Evolutionary conservation across 495 filamentous ascomycete genomes (phyloP).

Genomic region (Ascobolus immersus): DNA sequence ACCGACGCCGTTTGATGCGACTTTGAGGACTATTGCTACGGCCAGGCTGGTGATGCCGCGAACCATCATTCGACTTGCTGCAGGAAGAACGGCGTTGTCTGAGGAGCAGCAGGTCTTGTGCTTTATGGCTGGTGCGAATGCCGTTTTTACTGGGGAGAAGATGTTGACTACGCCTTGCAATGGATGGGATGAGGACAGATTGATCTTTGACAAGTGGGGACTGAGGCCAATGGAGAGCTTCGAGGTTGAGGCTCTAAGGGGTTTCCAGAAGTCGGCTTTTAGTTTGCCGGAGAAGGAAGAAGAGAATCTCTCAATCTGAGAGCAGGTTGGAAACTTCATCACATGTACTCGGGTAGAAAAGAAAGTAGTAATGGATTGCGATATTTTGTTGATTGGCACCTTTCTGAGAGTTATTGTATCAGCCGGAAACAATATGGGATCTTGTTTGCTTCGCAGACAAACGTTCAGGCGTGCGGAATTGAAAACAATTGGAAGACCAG

Average conservation of each 20-base stretch:
- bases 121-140: conserved; percentile 68
- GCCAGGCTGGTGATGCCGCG: conserved; percentile 52
- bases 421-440: too few species aligned
- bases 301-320: too few species aligned
- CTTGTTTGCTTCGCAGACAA: too few species aligned
- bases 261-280: too few species aligned
- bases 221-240: conserved; percentile 40
- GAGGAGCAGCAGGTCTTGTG: conserved; percentile 68
- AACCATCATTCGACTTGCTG: conserved; percentile 60
- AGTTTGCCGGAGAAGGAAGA: too few species aligned
- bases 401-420: too few species aligned
- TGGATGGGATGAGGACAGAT: conserved; percentile 64
- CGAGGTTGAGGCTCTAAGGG: conserved; percentile 14
- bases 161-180: conserved; percentile 76
- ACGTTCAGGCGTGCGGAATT: too few species aligned
- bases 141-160: conserved; percentile 74
- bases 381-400: too few species aligned
- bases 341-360: too few species aligned
- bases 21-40: conserved; percentile 53
- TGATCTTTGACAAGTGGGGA: conserved; percentile 56
- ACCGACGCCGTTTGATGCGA: conserved; percentile 38
- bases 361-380: too few species aligned
- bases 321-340: too few species aligned
- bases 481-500: too few species aligned
- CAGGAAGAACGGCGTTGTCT: conserved; percentile 46